Evolutionary conservation across 495 filamentous ascomycete genomes (phyloP), one percentile per base, ranked within the genome.

Genomic region (Aspergillus nanangensis): DNA sequence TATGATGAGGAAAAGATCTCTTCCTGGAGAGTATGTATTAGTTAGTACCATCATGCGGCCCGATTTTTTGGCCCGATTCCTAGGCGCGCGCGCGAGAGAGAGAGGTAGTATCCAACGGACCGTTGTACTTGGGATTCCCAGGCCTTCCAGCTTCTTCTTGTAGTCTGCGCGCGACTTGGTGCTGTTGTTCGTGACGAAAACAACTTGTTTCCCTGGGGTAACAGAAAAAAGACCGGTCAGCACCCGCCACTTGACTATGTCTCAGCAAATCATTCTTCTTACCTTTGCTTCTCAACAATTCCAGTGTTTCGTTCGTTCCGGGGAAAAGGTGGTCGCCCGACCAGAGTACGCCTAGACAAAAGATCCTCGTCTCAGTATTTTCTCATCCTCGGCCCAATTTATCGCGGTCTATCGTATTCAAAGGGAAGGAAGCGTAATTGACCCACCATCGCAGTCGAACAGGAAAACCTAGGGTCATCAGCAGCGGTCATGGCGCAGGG

Each of bases 131-230:
- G 87, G 84, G 48, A 98, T 96, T 1, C 87, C 88, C 55, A 96
- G 71, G 18, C 61, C 66, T n/a, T 84, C 81, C 37, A 98, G 80
- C 55, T 96, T 97, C 69, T 91, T 90, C 63, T 83, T 82, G 66
- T 97, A 97, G 56, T 94, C 88, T 19, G 80, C 75, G 14, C 93
- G 87, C 14, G 92, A 95, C 62, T 97, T 97, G 21, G 93, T 97
- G 62, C 88, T 94, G 76, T 99, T 99, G 66, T 99, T 99, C 3
- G 93, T 97, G 36, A 99, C 93, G 61, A 99, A 99, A 47, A 99
- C 82, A 14, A 93, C 72, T 65, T 83, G 87, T 65, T 99, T 99
- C 44, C 88, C 90, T 93, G 9, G 24, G 14, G 8, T 33, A 2
- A 5, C n/a, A 24, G 23, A 0, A 17, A 8, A 15, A 22, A 19